Base-by-base conservation (phyloP, 108 stramenopile species). In the Nitzschia sp. region DNA sequence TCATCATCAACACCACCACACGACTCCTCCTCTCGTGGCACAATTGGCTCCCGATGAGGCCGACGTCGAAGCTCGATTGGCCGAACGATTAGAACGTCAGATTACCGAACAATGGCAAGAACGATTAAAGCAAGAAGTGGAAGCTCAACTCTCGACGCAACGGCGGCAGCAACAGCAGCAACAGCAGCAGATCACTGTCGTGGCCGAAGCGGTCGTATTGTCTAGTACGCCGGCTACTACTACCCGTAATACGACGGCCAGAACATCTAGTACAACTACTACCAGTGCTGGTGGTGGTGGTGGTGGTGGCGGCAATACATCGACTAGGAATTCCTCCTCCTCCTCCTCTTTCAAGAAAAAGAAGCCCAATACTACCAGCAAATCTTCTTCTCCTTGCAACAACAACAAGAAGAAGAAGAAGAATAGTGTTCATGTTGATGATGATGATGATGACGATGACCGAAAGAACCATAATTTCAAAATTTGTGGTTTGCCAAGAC, bases 71-170 rank as follows among this genome's bases (percentile, higher is more conserved):
- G 66, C 66, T 1, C 53, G 52, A 2, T 31, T 66, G 3, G 35
- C 66, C 1, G 34, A 54, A 54, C 50, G 45, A 2, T 16, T 66
- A 21, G 44, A 66, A 36, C 52, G 53, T 31, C 66, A 50, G 29
- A 53, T 66, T 28, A 54, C 66, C 9, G 33, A 35, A 1, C 44
- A 54, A 54, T 44, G n/a, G 36, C 36, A 61, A 34, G 41, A 38
- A 61, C 60, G 60, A 15, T 34, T 66, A 0, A 66, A 66, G 26
- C 33, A 54, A 33, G 66, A 66, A 66, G 53, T 66, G 21, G 35
- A 66, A 36, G 66, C 66, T 8, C 46, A 50, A 54, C 16, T 66
- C n/a, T 19, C 19, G 21, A 26, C 29, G 32, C n/a, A 53, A 17
- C 32, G 36, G 13, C 19, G 9, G 8, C 13, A 50, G 5, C 48